phyloP scores from a whole-genome alignment of 1,284 basidiomycete species.

The Leccinum pachyderme region DNA sequence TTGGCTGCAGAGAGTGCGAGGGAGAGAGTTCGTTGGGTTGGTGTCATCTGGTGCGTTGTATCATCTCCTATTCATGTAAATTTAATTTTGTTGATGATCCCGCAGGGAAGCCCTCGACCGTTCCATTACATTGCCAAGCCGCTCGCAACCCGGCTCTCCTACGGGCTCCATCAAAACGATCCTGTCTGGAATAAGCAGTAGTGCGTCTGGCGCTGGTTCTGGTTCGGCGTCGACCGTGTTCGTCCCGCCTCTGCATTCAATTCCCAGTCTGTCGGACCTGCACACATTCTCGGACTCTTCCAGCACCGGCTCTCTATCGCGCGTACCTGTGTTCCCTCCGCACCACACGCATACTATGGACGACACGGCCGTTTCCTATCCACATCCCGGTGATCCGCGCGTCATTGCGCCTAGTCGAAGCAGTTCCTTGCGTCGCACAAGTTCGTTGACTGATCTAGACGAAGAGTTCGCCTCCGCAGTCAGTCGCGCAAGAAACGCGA shows the following conservation, averaged over 20 bases:
- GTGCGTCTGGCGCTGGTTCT: conserved; percentile 36
- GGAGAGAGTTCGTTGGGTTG: conserved; percentile 86
- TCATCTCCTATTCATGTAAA: neutral
- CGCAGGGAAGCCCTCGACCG: conserved; percentile 66
- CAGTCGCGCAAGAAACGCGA: conserved; percentile 42
- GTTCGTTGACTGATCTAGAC: conserved; percentile 73
- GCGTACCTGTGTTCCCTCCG: conserved; percentile 44
- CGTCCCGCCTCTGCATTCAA: conserved; percentile 62
- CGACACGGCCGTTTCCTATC: conserved; percentile 60
- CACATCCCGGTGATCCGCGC: conserved; percentile 66
- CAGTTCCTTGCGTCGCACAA: conserved; percentile 62
- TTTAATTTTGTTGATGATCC: conserved; percentile 7
- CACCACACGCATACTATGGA: conserved; percentile 64
- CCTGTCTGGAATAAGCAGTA: conserved; percentile 46
- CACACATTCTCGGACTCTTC: conserved; percentile 44
- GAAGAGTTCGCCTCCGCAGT: conserved; percentile 59
- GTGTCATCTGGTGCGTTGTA: conserved; percentile 71
- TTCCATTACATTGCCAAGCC: conserved; percentile 49
- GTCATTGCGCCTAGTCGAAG: conserved; percentile 65
- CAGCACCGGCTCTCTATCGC: conserved; percentile 38
- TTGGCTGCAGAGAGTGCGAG: conserved; percentile 79
- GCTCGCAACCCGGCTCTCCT: conserved; percentile 59
- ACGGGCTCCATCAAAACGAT: conserved; percentile 72
- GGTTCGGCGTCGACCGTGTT: conserved; percentile 70
- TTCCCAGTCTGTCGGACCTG: conserved; percentile 65